Base-by-base conservation (phyloP, 306 rosid genomes). In the Urtica urens region DNA sequence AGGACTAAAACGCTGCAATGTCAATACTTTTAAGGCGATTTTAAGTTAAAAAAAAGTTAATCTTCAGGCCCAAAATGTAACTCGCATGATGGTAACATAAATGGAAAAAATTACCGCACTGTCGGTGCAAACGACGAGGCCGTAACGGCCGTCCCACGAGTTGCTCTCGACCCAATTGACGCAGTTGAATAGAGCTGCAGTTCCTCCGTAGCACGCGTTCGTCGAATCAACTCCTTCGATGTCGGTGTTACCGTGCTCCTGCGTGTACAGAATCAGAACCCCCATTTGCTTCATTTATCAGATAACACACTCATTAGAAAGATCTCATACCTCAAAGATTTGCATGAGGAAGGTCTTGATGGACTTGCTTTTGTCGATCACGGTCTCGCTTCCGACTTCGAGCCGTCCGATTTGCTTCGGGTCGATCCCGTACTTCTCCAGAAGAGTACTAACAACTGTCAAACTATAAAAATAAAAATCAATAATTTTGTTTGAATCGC, bases 101-200 rank as follows among this genome's bases (percentile, higher is more conserved):
- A n/a, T n/a, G n/a, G n/a, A n/a, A n/a, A n/a, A n/a, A n/a, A n/a
- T n/a, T 79, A 92, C 99, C 60, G 99, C 99, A 60, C 94, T 92
- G 63, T 92, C 99, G 8, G 96, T 82, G 67, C 87, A 85, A 76
- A 92, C 96, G 51, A 92, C 99, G 46, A 92, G 95, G 43, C 96
- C 99, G 47, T 92, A 85, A 47, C 96, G 99, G 21, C 99, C 99
- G 68, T 92, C 99, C 99, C 99, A 92, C 13, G 99, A 92, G 69
- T 60, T 72, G 76, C 99, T 85, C 72, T 90, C 97, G 56, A 90
- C 92, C 97, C 97, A 90, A 24, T 90, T 90, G 75, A 84, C 94
- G 71, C 97, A 90, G 53, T 90, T 90, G 73, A 90, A 81, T 64
- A 90, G 64, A 48, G 97, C 97, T 22, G 97, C 97, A 53, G 97